Evolutionary conservation across 306 rosid genomes (phyloP), one percentile per base, ranked within the genome.

Genomic region (Casuarina glauca): DNA sequence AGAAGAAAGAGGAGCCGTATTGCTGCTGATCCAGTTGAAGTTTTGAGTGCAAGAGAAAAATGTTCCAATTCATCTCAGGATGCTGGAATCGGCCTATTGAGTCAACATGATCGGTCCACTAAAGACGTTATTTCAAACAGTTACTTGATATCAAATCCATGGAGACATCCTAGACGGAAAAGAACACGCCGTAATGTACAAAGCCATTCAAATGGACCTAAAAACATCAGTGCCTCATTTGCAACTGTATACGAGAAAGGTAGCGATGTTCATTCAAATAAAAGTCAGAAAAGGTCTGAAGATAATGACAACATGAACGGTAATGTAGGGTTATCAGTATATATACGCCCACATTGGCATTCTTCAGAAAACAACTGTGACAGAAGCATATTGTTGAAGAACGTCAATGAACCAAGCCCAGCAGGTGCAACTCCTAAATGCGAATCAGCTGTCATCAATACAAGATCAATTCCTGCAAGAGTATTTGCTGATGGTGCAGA

Each of bases 131-230:
- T 76, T 45, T 74, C 67, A 58, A 61, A 72, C 81, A 79, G 72
- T 73, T 20, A 70, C 82, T 80, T 81, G 58, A 81, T 76, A 20
- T 81, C 78, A 12, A 81, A 72, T 49, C 68, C 73, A 62, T 84
- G 87, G 90, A 38, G 70, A 78, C 88, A 80, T 79, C 89, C 94
- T 12, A 85, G 88, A 78, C 82, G 96, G 77, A 91, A 87, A 82
- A 82, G 97, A 87, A 90, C 88, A 78, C 66, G 79, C 68, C 77
- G 77, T 53, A 74, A 70, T 66, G 70, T 51, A 39, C 78, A n/a
- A 57, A 81, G 73, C 20, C 74, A 71, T 87, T 78, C 78, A 41
- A 36, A 60, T 79, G 80, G 62, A 73, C 66, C 78, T 48, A 49
- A 46, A 48, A 50, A 48, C 71, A 35, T 64, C 51, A 75, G 79